Evolutionary conservation across 139 green algal species (phyloP), one percentile per base, ranked within the genome.

Genomic region (Pleodorina starrii): DNA sequence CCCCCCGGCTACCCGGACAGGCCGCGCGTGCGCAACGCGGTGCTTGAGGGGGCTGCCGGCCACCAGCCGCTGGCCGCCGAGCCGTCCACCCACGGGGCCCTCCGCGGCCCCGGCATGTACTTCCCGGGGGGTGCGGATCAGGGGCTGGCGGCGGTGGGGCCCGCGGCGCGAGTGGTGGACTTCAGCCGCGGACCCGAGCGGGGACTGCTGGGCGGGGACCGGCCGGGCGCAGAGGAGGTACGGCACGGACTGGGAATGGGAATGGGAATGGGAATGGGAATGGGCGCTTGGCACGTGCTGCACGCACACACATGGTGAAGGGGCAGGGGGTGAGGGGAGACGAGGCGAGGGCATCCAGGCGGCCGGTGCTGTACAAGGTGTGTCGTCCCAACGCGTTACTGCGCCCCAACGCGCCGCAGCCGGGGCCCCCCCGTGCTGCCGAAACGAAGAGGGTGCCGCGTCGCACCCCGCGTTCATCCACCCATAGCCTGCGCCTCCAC

Each of bases 91-190:
- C 69, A 32, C 29, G 38, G 43, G 32, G 84, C 84, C 2, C 48
- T 81, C 21, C 48, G 84, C 2, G 84, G 84, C 32, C 84, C 84
- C 5, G 84, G 84, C 3, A 36, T 25, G 17, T 89, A 89, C 84
- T 35, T 44, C 63, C 48, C 69, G 1, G 48, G 14, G 27, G 66
- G 43, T 25, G 40, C 80, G n/a, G 60, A 77, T 36, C 60, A 88
- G 60, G 82, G 46, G 48, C 69, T 82, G 69, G 69, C 36, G 27
- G 69, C 35, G 5, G 68, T 73, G 46, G 69, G 69, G 6, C 69
- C 69, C 0, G 48, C 68, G 3, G 84, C 69, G 2, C 68, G 36
- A 2, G 68, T 23, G 36, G 84, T 82, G 69, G 84, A 89, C 71
- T 89, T 89, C 10, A 21, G n/a, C 11, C 23, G 36, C 2, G 84